These are phyloP conservation scores for Naganishia sp. DNA, from an alignment of 1,284 basidiomycete genomes.

Conservation along the genomic window DNA sequence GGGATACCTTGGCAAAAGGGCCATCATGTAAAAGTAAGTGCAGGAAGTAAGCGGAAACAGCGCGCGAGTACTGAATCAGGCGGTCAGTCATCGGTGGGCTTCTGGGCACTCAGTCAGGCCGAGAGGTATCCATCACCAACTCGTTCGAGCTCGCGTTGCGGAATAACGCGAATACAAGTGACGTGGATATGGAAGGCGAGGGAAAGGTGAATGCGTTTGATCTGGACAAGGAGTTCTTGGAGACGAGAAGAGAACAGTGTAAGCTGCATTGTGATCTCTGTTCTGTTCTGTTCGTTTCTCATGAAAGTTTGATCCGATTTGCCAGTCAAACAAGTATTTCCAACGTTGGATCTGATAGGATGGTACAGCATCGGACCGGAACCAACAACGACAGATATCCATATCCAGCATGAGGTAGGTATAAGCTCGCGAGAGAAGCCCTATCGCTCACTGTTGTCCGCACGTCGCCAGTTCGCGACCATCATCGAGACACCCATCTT, in stretches of 20 bases:
- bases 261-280: slow-evolving; percentile 44
- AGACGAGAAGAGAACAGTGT: slow-evolving; percentile 87
- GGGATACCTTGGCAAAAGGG: slow-evolving; percentile 72
- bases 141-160: slow-evolving; percentile 78
- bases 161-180: slow-evolving; percentile 26
- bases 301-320: no score
- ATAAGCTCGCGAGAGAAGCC: neutral
- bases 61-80: no score
- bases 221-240: slow-evolving; percentile 79
- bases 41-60: slow-evolving; percentile 34
- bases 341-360: slow-evolving; percentile 90
- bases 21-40: slow-evolving; percentile 66
- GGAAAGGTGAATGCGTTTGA: slow-evolving; percentile 44
- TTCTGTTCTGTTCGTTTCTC: neutral
- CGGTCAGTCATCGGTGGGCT: slow-evolving; percentile 81
- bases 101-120: slow-evolving; percentile 88
- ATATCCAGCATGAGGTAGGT: slow-evolving; percentile 78
- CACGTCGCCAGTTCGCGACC: slow-evolving; percentile 54
- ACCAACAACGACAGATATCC: slow-evolving; percentile 72
- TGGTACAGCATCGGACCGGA: slow-evolving; percentile 86
- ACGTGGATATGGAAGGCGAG: slow-evolving; percentile 37
- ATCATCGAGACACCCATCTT: slow-evolving; percentile 57
- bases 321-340: slow-evolving; percentile 95
- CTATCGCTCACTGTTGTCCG: slow-evolving; percentile 58
- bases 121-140: slow-evolving; percentile 94